Base-by-base conservation (phyloP, 495 filamentous ascomycete genomes). In the Lindgomyces ingoldianus region DNA sequence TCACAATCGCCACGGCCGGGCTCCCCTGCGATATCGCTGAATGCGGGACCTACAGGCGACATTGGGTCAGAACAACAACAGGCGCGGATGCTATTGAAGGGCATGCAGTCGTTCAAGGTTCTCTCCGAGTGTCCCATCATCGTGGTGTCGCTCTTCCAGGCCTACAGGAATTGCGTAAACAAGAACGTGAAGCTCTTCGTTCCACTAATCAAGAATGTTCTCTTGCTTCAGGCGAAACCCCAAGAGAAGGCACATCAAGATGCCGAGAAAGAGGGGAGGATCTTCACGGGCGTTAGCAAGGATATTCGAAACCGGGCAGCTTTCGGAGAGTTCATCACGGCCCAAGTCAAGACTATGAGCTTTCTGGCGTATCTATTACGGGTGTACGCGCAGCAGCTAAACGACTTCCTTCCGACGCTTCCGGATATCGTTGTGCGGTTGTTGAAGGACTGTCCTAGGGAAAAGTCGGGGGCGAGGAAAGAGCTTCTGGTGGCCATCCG, bases 71-170 rank as follows among this genome's bases (percentile, higher is more conserved):
- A 94, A 66, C 90, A 93, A 64, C 91, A 93, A 74, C 83, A 89
- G 53, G 88, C 85, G 26, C 86, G 93, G 59, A 86, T 88, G 24
- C 76, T 98, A 24, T 77, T 91, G 42, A 91, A 89, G 73, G 94
- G 95, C 18, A 96, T 97, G 93, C 89, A 96, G 75, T 97, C 93
- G 4, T 99, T 99, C 82, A 99, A 98, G 75, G 95, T 99, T 33
- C 83, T 98, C 16, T 90, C 93, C 0, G 95, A 99, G 74, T 98
- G 93, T 65, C 95, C 95, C 1, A 99, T 99, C 62, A 97, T 98
- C 59, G 95, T 99, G 27, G 95, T 99, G 18, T 98, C 95, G 8
- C 88, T 98, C 65, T 98, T 99, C 77, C 94, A 98, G 75, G 88
- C 91, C 1, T 91, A 99, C 67, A 85, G 93, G 50, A 77, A 72